These are phyloP conservation scores for Citrullus colocynthis DNA, from an alignment of 306 rosid species.

Conservation along the genomic window DNA sequence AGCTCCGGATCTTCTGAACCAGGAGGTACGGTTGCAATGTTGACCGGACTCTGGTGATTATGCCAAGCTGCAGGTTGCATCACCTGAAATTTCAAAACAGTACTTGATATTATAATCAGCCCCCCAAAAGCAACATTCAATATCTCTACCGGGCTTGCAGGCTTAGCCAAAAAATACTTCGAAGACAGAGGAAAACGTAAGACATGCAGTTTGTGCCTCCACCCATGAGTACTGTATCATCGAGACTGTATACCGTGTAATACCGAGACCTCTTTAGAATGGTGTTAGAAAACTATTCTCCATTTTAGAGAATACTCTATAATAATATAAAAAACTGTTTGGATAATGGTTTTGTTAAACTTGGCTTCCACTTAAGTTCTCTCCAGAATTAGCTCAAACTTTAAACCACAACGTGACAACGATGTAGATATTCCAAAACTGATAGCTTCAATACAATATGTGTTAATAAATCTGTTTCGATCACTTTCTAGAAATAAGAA, in stretches of 20 bases:
- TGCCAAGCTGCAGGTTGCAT: constrained; percentile 41
- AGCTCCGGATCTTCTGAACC: constrained; percentile 56
- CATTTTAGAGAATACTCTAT: not conserved
- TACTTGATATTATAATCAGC: not conserved
- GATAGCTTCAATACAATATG: not conserved
- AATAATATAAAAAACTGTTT: not conserved
- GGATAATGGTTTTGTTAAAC: not conserved
- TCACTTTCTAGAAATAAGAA: not conserved
- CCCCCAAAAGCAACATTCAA: not conserved
- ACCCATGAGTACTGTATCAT: not conserved
- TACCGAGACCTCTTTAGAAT: not conserved
- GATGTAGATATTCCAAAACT: not conserved
- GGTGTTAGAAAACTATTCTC: not conserved
- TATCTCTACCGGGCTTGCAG: not conserved
- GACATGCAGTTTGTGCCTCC: not conserved
- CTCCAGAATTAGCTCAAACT: not conserved
- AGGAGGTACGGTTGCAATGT: constrained; percentile 60
- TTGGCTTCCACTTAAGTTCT: not conserved
- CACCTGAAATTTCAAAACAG: constrained; percentile 31
- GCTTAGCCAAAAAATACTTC: not conserved
- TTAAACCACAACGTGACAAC: not conserved
- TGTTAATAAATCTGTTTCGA: not conserved
- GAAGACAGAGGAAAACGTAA: not conserved
- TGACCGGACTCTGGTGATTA: constrained; percentile 22
- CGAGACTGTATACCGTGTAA: not conserved